Evolutionary conservation across 345 rosid genomes (phyloP), one percentile per base, ranked within the genome.

Genomic region (Dimocarpus longan): DNA sequence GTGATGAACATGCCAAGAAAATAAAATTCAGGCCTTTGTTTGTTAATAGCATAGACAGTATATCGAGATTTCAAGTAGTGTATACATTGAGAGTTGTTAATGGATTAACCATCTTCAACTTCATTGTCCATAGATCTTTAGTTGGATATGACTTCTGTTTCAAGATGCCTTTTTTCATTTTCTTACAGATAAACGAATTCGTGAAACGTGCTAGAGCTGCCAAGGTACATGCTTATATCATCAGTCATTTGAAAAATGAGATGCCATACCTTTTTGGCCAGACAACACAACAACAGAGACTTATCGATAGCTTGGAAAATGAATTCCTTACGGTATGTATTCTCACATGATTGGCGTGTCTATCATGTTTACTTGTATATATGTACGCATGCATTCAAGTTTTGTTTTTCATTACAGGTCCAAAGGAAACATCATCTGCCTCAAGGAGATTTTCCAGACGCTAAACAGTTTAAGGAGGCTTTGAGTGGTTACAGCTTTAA

Each of bases 121-220:
- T 26, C 5, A 37, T 39, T 65, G n/a, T 13, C 19, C 21, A 37
- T 56, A 19, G 21, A 6, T 22, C 15, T 65, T n/a, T 15, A 44
- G 5, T 5, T 32, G 5, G 63, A 2, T n/a, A 19, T 22, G 52
- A 19, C 28, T 40, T n/a, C n/a, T 28, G 42, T 42, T 44, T 70
- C 24, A 26, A 43, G 71, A 74, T n/a, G 5, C 19, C 37, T 32
- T 32, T 28, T 56, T 56, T 28, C 64, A 15, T 79, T 66, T 56
- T 70, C 19, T 72, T n/a, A 70, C 82, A 94, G 99, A 94, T 96
- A 60, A 96, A 94, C 19, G 99, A 96, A 82, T 96, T 96, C 82
- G 97, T 92, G 79, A 96, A 94, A 80, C 92, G 99, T 65, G 98
- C 98, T 44, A 87, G 98, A 88, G 98, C 99, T 70, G 98, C 95